Evolutionary conservation across 805 yeast genomes (phyloP), one percentile per base, ranked within the genome.

Genomic region (Debaryomyces hansenii): DNA sequence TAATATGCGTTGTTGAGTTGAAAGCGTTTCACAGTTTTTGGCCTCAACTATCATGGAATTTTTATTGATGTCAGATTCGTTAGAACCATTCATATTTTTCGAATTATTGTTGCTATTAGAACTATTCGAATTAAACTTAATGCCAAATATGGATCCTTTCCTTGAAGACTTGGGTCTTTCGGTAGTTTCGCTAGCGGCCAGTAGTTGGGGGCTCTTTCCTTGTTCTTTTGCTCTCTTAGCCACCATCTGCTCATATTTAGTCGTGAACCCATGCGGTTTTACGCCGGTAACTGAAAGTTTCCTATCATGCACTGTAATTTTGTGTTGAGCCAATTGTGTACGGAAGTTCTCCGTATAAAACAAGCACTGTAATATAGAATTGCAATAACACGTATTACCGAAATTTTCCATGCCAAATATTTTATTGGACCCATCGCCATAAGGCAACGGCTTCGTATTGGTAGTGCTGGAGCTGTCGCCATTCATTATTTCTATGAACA

Each of bases 331-430:
- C 21, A 72, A 51, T 18, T 56, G 52, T 12, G 49, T 45, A 33
- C 97, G 78, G 58, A 94, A 90, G 24, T 77, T 78, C 20, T 78
- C 75, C 3, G 92, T 78, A 67, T 87, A 84, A 70, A 80, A 92
- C 8, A 92, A 75, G 54, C 96, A 89, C 63, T 94, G 99, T 20
- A 94, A 69, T 27, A 94, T 87, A 8, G 97, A 89, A 57, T 94
- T 94, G 66, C 96, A 88, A 69, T 92, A 92, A 69, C 98, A 94
- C 0, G 97, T 90, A 62, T 90, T 85, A 2, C 96, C 96, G 57
- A 86, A 87, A 60, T 87, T 87, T 60, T 87, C 94, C 78, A 85
- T 80, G 0, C 95, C 95, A 62, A 80, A 87, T 18, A 87, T 77
- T 62, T 85, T 87, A 49, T 78, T 72, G 5, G 83, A 70, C 1